Percentiles rank a stretch among this genome's conserved stretches.
phyloP scores from a whole-genome alignment of 1,284 basidiomycete genomes.

The Fomes fomentarius region DNA sequence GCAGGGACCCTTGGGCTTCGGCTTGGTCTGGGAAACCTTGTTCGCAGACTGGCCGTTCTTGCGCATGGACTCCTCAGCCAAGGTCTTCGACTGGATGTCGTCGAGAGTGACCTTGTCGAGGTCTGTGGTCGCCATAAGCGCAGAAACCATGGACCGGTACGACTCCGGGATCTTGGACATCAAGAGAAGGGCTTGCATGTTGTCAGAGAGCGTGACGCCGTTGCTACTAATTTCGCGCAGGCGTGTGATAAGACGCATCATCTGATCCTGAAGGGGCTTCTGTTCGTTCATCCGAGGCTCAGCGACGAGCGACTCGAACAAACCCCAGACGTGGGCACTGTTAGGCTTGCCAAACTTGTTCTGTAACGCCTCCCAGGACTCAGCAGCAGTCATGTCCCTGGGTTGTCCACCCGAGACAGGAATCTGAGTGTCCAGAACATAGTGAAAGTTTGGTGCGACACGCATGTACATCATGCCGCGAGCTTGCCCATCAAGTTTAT shows the following conservation, averaged over 20 bases:
- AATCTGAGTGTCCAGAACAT: not conserved
- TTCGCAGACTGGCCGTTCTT: not conserved
- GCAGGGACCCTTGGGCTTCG: slow-evolving; percentile 1
- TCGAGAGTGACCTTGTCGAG: not conserved
- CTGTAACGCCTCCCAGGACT: not conserved
- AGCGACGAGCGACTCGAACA: not conserved
- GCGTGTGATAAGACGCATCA: not conserved
- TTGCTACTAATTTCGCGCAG: not conserved
- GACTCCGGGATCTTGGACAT: not conserved
- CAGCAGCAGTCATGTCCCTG: not conserved
- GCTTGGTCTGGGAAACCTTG: not conserved
- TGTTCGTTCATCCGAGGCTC: not conserved
- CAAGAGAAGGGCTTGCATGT: not conserved
- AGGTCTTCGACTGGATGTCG: not conserved
- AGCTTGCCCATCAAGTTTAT: not conserved
- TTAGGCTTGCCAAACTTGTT: not conserved
- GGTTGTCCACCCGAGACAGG: no score
- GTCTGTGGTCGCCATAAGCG: not conserved
- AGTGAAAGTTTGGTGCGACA: not conserved
- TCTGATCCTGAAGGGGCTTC: not conserved
- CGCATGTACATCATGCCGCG: not conserved
- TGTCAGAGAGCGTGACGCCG: not conserved
- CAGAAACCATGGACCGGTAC: slow-evolving; percentile 1
- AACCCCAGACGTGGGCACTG: not conserved
- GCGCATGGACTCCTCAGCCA: not conserved